Percentiles rank a stretch among this genome's conserved stretches.
Evolutionary conservation across 2,329 filamentous ascomycete species (phyloP).

Genomic region (Colletotrichum sp.): DNA sequence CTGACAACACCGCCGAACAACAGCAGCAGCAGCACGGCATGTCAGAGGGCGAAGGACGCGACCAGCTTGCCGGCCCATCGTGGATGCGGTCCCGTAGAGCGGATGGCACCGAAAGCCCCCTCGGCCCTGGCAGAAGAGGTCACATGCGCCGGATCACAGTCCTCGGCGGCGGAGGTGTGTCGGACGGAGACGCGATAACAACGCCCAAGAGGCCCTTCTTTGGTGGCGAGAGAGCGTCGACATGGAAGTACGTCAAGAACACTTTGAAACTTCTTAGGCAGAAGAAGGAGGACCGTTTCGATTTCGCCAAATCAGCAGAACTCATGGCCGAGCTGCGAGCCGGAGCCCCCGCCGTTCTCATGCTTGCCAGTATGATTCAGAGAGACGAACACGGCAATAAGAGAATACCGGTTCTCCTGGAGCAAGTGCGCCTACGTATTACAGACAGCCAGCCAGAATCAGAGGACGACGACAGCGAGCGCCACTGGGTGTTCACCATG

Average conservation of each 20-base stretch:
- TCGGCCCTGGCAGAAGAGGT: conserved; percentile 58
- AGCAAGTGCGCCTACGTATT: conserved; percentile 90
- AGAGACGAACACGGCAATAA: conserved; percentile 95
- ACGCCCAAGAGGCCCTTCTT: conserved; percentile 64
- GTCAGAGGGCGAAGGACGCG: conserved; percentile 78
- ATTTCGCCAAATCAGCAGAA: conserved; percentile 94
- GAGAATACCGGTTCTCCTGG: conserved; percentile 90
- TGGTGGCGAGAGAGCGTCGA: conserved; percentile 70
- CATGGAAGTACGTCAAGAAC: conserved; percentile 92
- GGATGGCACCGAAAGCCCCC: conserved; percentile 55
- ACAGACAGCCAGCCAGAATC: conserved; percentile 78
- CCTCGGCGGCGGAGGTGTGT: conserved; percentile 67
- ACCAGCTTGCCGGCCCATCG: conserved; percentile 60
- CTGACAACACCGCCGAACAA: conserved; percentile 61
- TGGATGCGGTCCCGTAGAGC: conserved; percentile 50
- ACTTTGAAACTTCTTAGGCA: conserved; percentile 81
- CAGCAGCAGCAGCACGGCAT: conserved; percentile 55
- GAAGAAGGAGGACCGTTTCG: conserved; percentile 86
- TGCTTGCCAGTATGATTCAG: conserved; percentile 97
- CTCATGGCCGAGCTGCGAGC: conserved; percentile 94
- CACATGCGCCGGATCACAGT: conserved; percentile 72
- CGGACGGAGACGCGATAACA: conserved; percentile 66
- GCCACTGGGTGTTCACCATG: conserved; percentile 88
- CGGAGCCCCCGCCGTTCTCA: conserved; percentile 89
- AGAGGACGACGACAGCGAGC: conserved; percentile 59